Evolutionary conservation across 163 green algal genomes (phyloP).

Genomic region (Trebouxiophyceae sp.): DNA sequence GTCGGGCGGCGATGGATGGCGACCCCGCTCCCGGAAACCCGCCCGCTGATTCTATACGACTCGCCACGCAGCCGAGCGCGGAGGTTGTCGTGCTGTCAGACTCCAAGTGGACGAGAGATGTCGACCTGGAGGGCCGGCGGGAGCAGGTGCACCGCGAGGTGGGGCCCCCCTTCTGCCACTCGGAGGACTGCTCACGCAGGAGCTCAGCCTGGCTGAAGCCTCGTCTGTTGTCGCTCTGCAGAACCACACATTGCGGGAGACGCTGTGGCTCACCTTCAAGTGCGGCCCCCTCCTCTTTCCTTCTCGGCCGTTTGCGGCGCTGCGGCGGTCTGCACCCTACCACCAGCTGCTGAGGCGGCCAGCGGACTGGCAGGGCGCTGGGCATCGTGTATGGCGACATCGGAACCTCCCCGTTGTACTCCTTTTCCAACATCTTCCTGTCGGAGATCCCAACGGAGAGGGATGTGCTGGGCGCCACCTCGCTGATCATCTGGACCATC

Average conservation of each 20-base stretch:
- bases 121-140: background rate
- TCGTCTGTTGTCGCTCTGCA: too few relatives aligned
- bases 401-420: constrained; percentile 28
- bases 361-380: background rate
- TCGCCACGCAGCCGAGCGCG: background rate
- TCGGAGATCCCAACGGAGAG: background rate
- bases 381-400: constrained; percentile 13
- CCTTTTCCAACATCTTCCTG: constrained; percentile 17
- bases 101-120: background rate
- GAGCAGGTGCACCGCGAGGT: background rate
- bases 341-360: background rate
- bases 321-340: background rate
- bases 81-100: background rate
- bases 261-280: background rate
- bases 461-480: constrained; percentile 24
- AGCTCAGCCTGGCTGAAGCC: background rate
- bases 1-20: too few relatives aligned
- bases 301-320: background rate
- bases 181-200: background rate
- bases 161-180: background rate
- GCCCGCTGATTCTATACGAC: too few relatives aligned
- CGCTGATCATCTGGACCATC: constrained; percentile 35
- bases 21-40: too few relatives aligned
- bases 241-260: background rate
- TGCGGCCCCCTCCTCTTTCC: background rate